A percentile compares a stretch with the other conserved stretches of the same genome.
phyloP scores from a whole-genome alignment of 2,329 filamentous ascomycete genomes.

The Pseudocercospora pini-densiflorae region DNA sequence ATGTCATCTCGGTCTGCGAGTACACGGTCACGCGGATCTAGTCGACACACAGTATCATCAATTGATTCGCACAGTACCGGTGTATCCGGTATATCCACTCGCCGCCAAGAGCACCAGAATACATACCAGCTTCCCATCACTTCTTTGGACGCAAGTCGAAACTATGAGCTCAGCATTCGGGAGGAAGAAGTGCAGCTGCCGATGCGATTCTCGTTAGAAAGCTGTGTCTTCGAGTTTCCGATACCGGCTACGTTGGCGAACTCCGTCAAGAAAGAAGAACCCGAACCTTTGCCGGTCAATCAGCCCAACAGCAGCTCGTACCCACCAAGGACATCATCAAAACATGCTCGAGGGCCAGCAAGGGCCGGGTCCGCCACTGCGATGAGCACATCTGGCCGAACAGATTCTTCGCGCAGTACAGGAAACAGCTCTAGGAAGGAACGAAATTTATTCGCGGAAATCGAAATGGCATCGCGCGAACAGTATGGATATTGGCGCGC shows the following conservation, averaged over 20 bases:
- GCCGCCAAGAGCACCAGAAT: conserved; percentile 7
- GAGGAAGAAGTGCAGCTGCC: neutral
- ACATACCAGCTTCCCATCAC: conserved; percentile 14
- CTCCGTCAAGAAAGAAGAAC: neutral
- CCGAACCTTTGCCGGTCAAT: neutral
- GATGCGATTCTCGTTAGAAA: neutral
- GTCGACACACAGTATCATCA: conserved; percentile 4
- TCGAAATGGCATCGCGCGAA: conserved; percentile 24
- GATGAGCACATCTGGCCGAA: conserved; percentile 1
- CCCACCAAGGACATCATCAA: neutral
- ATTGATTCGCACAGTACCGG: conserved; percentile 11
- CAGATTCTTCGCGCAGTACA: neutral
- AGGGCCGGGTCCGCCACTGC: neutral
- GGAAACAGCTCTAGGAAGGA: neutral
- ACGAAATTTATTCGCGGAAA: conserved; percentile 13
- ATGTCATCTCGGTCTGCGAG: conserved; percentile 11
- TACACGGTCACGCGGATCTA: conserved; percentile 13
- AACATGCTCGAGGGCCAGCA: neutral
- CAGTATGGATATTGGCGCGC: conserved; percentile 26
- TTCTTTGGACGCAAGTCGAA: neutral
- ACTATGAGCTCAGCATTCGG: neutral
- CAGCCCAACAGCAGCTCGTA: neutral
- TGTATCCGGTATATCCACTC: neutral
- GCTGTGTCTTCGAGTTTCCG: neutral
- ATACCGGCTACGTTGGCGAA: neutral